Evolutionary conservation across 495 filamentous ascomycete species (phyloP).

Genomic region (Evernia prunastri): DNA sequence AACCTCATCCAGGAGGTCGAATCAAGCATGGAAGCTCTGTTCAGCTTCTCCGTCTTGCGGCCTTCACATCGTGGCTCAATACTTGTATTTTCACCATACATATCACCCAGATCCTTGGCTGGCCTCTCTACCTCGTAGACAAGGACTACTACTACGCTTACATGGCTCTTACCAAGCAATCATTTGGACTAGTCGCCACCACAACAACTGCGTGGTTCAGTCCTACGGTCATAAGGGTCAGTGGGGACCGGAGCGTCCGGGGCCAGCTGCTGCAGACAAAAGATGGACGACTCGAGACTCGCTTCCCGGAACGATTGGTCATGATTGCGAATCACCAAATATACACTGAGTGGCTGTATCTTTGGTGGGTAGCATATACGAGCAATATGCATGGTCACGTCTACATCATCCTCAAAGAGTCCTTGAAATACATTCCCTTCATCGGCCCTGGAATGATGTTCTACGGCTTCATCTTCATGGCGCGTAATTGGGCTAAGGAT

Average conservation of each 20-base stretch:
- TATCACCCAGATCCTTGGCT: conserved; percentile 49
- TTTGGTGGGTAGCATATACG: conserved; percentile 65
- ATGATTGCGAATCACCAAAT: conserved; percentile 65
- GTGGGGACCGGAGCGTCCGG: conserved; percentile 53
- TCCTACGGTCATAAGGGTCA: conserved; percentile 54
- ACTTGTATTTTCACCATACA: conserved; percentile 48
- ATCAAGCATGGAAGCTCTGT: conserved; percentile 61
- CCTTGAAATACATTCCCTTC: conserved; percentile 57
- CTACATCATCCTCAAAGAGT: conserved; percentile 65
- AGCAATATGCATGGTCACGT: conserved; percentile 59
- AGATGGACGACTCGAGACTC: conserved; percentile 49
- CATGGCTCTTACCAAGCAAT: conserved; percentile 61
- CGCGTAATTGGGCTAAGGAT: conserved; percentile 60
- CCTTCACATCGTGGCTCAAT: conserved; percentile 60
- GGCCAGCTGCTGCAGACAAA: conserved; percentile 49
- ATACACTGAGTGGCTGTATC: conserved; percentile 66
- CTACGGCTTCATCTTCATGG: conserved; percentile 65
- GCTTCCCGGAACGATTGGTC: conserved; percentile 56
- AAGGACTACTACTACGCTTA: conserved; percentile 55
- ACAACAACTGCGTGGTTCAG: conserved; percentile 57
- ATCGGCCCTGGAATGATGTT: conserved; percentile 62
- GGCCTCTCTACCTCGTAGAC: conserved; percentile 54
- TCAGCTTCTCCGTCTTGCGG: conserved; percentile 58
- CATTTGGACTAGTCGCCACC: conserved; percentile 53
- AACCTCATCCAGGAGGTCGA: conserved; percentile 56